phyloP scores from a whole-genome alignment of 75 land plant genomes.

The Cunninghamia lanceolata region DNA sequence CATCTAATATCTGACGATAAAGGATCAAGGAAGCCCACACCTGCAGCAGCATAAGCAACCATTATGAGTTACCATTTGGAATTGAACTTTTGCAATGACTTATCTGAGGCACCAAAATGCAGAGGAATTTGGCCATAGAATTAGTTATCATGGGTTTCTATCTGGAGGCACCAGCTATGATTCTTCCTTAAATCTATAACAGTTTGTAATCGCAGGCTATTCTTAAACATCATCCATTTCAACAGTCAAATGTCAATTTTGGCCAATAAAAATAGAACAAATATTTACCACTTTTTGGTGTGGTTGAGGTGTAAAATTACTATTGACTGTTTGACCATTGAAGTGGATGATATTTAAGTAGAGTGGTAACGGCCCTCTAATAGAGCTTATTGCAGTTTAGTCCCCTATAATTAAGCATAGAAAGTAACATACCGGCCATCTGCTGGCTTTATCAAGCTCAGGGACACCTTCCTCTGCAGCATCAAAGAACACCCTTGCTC shows the following conservation, averaged over 20 bases:
- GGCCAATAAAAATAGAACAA: no score
- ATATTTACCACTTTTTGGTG: no score
- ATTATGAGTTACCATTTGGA: not conserved
- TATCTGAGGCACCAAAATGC: not conserved
- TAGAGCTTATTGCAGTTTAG: not conserved
- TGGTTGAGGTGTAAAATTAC: no score
- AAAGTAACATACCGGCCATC: constrained; percentile 75
- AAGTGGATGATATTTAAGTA: no score
- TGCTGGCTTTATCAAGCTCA: constrained; percentile 70
- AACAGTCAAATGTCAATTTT: no score
- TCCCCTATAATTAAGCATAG: not conserved
- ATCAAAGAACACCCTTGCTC: constrained; percentile 75
- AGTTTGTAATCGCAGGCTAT: no score
- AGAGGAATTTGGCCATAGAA: not conserved
- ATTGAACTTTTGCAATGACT: not conserved
- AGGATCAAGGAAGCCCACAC: constrained; percentile 66
- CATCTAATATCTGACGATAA: constrained; percentile 65
- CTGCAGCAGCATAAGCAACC: constrained; percentile 26
- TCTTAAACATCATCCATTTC: no score
- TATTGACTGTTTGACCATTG: no score
- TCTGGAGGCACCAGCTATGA: not conserved
- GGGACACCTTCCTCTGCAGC: constrained; percentile 72
- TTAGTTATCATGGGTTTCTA: not conserved
- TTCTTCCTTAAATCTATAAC: not conserved
- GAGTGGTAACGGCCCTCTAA: not conserved